Conservation (phyloP, 495 filamentous ascomycete species). For the Daldinia concentrica region DNA sequence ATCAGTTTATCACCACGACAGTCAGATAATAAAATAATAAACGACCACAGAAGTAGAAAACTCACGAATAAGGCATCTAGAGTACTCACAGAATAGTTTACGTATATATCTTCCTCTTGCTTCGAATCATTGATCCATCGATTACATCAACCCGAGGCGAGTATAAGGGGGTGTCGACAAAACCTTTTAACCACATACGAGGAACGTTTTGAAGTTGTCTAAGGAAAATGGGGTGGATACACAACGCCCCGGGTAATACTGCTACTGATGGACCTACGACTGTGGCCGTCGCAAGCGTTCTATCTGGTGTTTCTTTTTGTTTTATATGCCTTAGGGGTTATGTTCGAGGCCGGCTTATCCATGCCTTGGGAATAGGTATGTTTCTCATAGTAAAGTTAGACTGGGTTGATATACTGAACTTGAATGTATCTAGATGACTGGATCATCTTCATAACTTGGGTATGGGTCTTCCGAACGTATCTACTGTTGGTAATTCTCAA, state of each 20-base stretch:
- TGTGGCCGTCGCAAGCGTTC: not conserved
- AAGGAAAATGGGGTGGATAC: slow-evolving; percentile 23
- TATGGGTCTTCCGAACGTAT: not conserved
- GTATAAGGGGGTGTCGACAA: not conserved
- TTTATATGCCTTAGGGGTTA: slow-evolving; percentile 33
- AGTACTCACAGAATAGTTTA: too few relatives aligned
- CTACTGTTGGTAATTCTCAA: not conserved
- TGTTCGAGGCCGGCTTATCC: slow-evolving; percentile 21
- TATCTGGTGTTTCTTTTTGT: slow-evolving; percentile 20
- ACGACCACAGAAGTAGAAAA: too few relatives aligned
- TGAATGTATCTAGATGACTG: slow-evolving; percentile 28
- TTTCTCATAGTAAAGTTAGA: not conserved
- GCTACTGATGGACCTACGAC: slow-evolving; percentile 23
- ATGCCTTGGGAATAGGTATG: slow-evolving; percentile 25
- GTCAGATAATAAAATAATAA: too few relatives aligned
- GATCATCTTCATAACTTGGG: slow-evolving; percentile 33
- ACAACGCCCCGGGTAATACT: slow-evolving; percentile 21
- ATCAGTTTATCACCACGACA: too few relatives aligned
- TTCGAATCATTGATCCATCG: not conserved
- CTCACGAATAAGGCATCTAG: not conserved
- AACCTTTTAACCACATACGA: not conserved
- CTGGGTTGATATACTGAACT: not conserved
- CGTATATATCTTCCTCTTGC: too few relatives aligned
- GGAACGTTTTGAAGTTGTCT: not conserved
- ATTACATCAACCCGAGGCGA: not conserved